Evolutionary conservation across 2,329 filamentous ascomycete species (phyloP).

Genomic region (Aspergillus bombycis): DNA sequence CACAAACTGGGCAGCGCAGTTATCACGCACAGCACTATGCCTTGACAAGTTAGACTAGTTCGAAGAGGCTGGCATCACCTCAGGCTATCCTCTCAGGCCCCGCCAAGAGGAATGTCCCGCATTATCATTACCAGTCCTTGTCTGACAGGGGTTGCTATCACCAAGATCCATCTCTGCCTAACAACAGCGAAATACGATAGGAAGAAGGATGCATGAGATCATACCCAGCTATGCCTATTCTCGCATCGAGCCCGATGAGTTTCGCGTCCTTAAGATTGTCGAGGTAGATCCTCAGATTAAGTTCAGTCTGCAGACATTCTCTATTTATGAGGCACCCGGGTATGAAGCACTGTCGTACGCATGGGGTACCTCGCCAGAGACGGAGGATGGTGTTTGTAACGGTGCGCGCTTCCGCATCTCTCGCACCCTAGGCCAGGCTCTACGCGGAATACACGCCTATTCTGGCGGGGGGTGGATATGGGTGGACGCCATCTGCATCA

Average conservation of each 20-base stretch:
- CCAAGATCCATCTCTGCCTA: fast-evolving
- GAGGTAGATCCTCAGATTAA: background rate
- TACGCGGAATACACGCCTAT: background rate
- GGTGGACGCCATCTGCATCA: background rate
- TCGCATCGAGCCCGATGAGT: background rate
- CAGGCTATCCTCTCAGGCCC: background rate
- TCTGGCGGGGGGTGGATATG: background rate
- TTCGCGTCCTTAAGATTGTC: background rate
- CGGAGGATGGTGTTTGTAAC: background rate
- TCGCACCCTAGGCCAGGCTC: background rate
- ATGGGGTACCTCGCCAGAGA: background rate
- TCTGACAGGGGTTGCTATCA: background rate
- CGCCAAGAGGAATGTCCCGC: background rate
- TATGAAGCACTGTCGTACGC: background rate
- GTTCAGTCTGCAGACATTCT: background rate
- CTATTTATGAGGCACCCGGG: background rate
- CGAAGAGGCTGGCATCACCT: background rate
- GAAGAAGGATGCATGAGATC: too few relatives aligned
- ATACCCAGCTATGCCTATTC: background rate
- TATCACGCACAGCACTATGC: background rate
- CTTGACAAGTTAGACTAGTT: background rate
- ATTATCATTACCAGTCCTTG: background rate
- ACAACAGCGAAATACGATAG: too few relatives aligned
- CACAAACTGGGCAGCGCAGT: too few relatives aligned
- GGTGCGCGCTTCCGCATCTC: background rate